These are phyloP conservation scores for Chalaropsis thielavioides DNA, from an alignment of 2,329 filamentous ascomycete genomes.

Conservation along the genomic window DNA sequence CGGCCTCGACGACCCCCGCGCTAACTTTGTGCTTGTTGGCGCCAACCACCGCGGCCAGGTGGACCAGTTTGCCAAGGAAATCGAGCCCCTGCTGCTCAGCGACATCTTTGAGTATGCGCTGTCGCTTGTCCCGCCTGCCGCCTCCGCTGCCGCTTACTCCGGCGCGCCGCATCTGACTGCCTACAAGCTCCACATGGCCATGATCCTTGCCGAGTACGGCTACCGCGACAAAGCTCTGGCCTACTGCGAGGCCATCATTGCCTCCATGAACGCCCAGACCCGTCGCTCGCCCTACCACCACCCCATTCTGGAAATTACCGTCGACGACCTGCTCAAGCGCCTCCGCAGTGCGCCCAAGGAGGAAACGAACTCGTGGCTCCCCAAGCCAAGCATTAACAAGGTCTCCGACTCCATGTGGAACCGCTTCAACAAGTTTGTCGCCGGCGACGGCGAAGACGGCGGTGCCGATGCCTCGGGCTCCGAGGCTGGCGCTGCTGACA, in stretches of 20 bases:
- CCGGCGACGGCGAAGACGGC: slow-evolving; percentile 79
- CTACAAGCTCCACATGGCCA: slow-evolving; percentile 84
- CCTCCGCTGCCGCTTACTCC: slow-evolving; percentile 40
- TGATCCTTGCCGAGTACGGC: slow-evolving; percentile 70
- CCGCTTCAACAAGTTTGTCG: slow-evolving; percentile 91
- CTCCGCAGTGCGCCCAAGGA: slow-evolving; percentile 77
- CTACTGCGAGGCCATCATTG: slow-evolving; percentile 75
- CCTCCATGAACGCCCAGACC: slow-evolving; percentile 64
- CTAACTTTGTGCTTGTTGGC: slow-evolving; percentile 71
- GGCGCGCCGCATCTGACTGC: slow-evolving; percentile 59
- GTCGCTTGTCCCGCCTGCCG: slow-evolving; percentile 46
- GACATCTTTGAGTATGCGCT: slow-evolving; percentile 89
- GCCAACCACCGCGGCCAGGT: slow-evolving; percentile 62
- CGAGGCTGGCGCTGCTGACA: slow-evolving; percentile 41
- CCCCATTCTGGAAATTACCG: slow-evolving; percentile 51
- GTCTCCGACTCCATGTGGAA: slow-evolving; percentile 82
- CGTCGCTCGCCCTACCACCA: slow-evolving; percentile 81
- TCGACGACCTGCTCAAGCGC: slow-evolving; percentile 73
- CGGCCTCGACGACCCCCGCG: slow-evolving; percentile 65
- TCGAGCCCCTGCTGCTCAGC: slow-evolving; percentile 81
- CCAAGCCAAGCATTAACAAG: slow-evolving; percentile 90
- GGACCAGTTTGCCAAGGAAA: slow-evolving; percentile 60
- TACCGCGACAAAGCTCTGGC: slow-evolving; percentile 68
- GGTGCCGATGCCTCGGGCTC: slow-evolving; percentile 45
- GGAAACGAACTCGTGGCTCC: slow-evolving; percentile 73